Evolutionary conservation across 805 yeast genomes (phyloP).

Genomic region (Metschnikowia lochheadii): DNA sequence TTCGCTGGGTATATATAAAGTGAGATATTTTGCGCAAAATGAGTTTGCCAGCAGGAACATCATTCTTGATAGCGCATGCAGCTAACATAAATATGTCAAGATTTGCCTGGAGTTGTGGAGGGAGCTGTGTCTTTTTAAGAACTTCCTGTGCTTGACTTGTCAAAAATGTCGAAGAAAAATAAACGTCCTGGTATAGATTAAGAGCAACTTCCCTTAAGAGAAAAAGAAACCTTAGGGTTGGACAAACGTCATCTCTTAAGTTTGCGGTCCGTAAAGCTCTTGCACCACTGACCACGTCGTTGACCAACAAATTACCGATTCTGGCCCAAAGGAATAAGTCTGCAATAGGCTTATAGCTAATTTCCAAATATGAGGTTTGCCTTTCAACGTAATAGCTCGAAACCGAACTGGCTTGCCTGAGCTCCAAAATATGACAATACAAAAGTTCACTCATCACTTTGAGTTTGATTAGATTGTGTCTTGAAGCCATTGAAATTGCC

Average conservation of each 20-base stretch:
- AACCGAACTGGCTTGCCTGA: constrained; percentile 8
- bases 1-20: constrained; percentile 18
- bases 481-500: constrained; percentile 26
- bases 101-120: constrained; percentile 33
- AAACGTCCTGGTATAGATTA: constrained; percentile 28
- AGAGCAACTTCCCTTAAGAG: constrained; percentile 27
- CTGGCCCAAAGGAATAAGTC: constrained; percentile 30
- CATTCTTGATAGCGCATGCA: constrained; percentile 25
- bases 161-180: constrained; percentile 16
- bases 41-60: constrained; percentile 20
- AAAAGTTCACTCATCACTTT: constrained; percentile 33
- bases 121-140: not conserved
- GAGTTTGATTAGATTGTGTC: constrained; percentile 20
- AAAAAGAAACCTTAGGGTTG: constrained; percentile 20
- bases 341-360: constrained; percentile 16
- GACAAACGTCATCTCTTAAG: constrained; percentile 3
- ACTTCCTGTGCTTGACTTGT: constrained; percentile 16
- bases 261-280: constrained; percentile 17
- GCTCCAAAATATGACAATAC: constrained; percentile 34
- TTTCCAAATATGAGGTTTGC: constrained; percentile 2
- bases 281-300: constrained; percentile 24
- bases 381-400: constrained; percentile 7
- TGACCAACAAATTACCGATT: constrained; percentile 26
- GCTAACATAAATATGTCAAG: constrained; percentile 22
- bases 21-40: constrained; percentile 18